These are phyloP conservation scores for Limtongia smithiae DNA, from an alignment of 805 yeast species.

Conservation along the genomic window DNA sequence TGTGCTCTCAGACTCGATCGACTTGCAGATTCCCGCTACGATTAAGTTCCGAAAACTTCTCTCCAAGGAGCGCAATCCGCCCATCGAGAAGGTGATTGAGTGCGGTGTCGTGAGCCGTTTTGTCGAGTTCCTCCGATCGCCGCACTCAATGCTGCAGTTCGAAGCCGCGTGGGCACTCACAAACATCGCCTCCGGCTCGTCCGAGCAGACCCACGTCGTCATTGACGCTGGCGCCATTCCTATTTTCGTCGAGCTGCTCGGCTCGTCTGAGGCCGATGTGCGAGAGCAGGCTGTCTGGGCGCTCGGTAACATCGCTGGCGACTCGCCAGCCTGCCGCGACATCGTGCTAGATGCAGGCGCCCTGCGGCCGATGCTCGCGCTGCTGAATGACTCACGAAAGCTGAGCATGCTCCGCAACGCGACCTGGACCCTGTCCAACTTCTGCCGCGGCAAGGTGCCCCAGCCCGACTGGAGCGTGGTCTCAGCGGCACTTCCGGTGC, in stretches of 20 bases:
- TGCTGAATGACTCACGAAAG: slow-evolving; percentile 78
- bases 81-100: slow-evolving; percentile 87
- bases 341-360: slow-evolving; percentile 81
- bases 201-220: slow-evolving; percentile 84
- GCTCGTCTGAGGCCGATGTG: slow-evolving; percentile 81
- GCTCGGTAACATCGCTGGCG: slow-evolving; percentile 98
- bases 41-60: slow-evolving; percentile 89
- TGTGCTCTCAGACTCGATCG: slow-evolving; percentile 70
- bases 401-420: slow-evolving; percentile 87
- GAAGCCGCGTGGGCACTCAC: slow-evolving; percentile 99
- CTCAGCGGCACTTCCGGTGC: slow-evolving; percentile 81
- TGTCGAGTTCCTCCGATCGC: slow-evolving; percentile 74
- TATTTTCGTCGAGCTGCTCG: slow-evolving; percentile 73
- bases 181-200: slow-evolving; percentile 90
- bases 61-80: slow-evolving; percentile 93
- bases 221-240: slow-evolving; percentile 95
- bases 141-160: slow-evolving; percentile 81
- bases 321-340: slow-evolving; percentile 85
- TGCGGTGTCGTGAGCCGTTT: slow-evolving; percentile 90
- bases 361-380: slow-evolving; percentile 76
- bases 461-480: slow-evolving; percentile 94
- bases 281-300: slow-evolving; percentile 99
- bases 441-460: slow-evolving; percentile 95
- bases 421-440: slow-evolving; percentile 94
- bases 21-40: slow-evolving; percentile 81